Evolutionary conservation across 169 alveolate species (phyloP), one percentile per base, ranked within the genome.

Genomic region (Cryptosporidium meleagridis): DNA sequence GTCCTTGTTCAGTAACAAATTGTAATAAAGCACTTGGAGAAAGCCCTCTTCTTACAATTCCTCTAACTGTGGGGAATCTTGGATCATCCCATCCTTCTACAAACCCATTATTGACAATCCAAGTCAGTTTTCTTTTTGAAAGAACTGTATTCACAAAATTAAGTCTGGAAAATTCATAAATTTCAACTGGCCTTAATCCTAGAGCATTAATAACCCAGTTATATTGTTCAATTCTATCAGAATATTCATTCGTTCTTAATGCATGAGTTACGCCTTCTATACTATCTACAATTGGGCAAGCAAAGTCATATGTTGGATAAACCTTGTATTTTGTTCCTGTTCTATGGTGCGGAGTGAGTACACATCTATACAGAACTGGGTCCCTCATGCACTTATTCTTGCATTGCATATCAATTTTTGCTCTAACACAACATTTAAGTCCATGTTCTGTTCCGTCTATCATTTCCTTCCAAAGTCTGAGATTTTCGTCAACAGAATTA

Each of bases 241-340:
- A 95, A 93, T 98, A 98, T 92, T 98, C 99, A 91, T 96, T 98
- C 5, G 99, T 95, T 92, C 99, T 95, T 70, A 98, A 93, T 9
- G 99, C 98, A 91, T 98, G 99, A 52, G 99, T 97, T 55, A 98
- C 99, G 29, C 99, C 99, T 95, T 97, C 99, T 16, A 95, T 72
- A 18, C 99, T 93, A 92, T 98, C 99, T 29, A 98, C 97, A 67
- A 97, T 96, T 18, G 99, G 99, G 85, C 99, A 98, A 29, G 99
- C 99, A 91, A 98, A 98, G 91, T 98, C 99, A 93, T 98, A 98
- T 23, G 99, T 97, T 12, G 99, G 99, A 89, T 97, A 98, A 8
- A 98, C 98, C 92, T 97, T 96, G 94, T 95, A 98, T 70, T 95
- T 95, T 53, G 94, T 94, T 31, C 99, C 98, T 69, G 96, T 96